Evolutionary conservation across 441 rosid species (phyloP), one percentile per base, ranked within the genome.

Genomic region (Pelargonium citronellum): DNA sequence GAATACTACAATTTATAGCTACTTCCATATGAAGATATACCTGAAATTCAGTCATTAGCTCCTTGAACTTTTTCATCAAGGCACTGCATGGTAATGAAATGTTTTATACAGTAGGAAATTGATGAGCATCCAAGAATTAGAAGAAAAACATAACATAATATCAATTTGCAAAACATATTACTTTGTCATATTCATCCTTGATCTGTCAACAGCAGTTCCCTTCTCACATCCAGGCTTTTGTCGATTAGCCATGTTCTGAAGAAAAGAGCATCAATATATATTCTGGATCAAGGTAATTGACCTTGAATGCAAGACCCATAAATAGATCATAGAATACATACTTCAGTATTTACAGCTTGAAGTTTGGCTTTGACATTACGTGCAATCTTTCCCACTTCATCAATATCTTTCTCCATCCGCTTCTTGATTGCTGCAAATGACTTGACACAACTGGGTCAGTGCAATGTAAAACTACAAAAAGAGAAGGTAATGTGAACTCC

Each of bases 1-100:
- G 9, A 69, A 41, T 17, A 67, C 17, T 15, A 58, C 16, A 15
- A 69, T 20, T 34, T 34, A 5, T 34, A 34, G 39, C 39, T 20
- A 67, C 57, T 37, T 44, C 4, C 58, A 49, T 16, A 17, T 13
- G 37, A 12, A 47, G 17, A 69, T 73, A 51, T 71, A 90, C 97
- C 96, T 87, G 97, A 79, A 94, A 94, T 83, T 91, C 96, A 2
- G 82, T 82, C 98, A 94, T 88, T 64, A 91, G 75, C 74, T 86
- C 88, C 84, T 76, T 84, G 79, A 89, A 87, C 69, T 75, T 89
- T 62, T 76, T 85, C 22, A 86, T 77, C 71, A 89, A 70, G 9
- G 91, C 82, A 79, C 98, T 94, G 93, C 79, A 72, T 75, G 72
- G 2, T 51, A 73, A 57, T 57, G 22, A 44, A 64, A 15, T 1